Conservation (phyloP, 2,329 filamentous ascomycete genomes). For the Aspergillus sclerotialis region DNA sequence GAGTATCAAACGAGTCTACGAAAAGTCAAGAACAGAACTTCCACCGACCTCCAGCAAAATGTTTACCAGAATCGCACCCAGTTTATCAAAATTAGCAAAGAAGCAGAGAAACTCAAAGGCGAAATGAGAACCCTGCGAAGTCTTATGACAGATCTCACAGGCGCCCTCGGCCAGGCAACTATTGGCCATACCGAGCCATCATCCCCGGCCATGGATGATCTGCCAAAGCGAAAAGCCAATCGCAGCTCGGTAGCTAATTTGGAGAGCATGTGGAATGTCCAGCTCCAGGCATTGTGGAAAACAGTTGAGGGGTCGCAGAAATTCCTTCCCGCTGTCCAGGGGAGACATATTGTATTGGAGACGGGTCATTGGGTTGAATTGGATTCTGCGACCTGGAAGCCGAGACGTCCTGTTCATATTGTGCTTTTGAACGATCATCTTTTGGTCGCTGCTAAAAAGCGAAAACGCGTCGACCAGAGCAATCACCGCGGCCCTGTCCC, state of each 20-base stretch:
- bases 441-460: conserved; percentile 84
- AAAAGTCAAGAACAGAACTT: conserved; percentile 69
- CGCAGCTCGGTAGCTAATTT: conserved; percentile 79
- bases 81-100: conserved; percentile 98
- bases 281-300: conserved; percentile 81
- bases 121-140: conserved; percentile 90
- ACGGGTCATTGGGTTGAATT: conserved; percentile 92
- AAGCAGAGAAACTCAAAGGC: conserved; percentile 92
- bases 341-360: conserved; percentile 90
- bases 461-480: conserved; percentile 70
- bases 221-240: conserved; percentile 58
- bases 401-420: conserved; percentile 78
- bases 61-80: conserved; percentile 95
- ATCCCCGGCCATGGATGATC: conserved; percentile 46
- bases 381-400: conserved; percentile 96
- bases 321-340: conserved; percentile 81
- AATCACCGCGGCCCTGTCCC: conserved; percentile 40
- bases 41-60: conserved; percentile 83
- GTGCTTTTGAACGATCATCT: conserved; percentile 93
- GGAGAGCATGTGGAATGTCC: conserved; percentile 61
- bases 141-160: conserved; percentile 86
- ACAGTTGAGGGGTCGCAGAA: conserved; percentile 97
- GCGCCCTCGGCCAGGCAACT: conserved; percentile 49
- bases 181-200: conserved; percentile 45
- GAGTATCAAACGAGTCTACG: conserved; percentile 71